These are phyloP conservation scores for Heliamphora exappendiculata DNA, from an alignment of 148 eudicot genomes.

Conservation along the genomic window DNA sequence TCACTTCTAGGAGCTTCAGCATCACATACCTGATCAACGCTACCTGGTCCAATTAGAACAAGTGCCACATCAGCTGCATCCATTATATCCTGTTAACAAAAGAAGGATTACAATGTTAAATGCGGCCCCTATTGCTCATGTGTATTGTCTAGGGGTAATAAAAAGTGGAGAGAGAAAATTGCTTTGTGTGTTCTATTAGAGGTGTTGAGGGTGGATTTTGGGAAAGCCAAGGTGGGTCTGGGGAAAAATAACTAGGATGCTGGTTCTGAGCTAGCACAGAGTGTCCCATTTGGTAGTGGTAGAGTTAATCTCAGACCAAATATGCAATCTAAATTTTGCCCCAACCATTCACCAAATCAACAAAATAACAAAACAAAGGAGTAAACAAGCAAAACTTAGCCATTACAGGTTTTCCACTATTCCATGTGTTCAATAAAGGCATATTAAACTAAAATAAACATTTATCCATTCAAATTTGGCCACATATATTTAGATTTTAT, in stretches of 20 bases:
- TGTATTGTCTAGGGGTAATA: not conserved
- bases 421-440: not conserved
- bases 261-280: not conserved
- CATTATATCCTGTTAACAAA: slow-evolving; percentile 59
- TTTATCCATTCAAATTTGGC: not conserved
- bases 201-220: not conserved
- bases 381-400: not conserved
- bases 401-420: not conserved
- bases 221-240: not conserved
- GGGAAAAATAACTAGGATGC: not conserved
- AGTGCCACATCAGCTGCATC: slow-evolving; percentile 86
- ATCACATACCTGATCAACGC: slow-evolving; percentile 66
- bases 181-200: not conserved
- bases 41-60: slow-evolving; percentile 92
- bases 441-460: not conserved
- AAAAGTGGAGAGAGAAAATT: no score
- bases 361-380: not conserved
- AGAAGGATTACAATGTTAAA: not conserved
- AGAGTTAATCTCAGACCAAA: not conserved
- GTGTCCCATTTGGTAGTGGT: not conserved
- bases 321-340: not conserved
- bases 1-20: not conserved
- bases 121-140: not conserved
- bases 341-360: not conserved
- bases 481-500: not conserved